Evolutionary conservation across 2,329 filamentous ascomycete species (phyloP), one percentile per base, ranked within the genome.

Genomic region (Paecilomyces variotii): DNA sequence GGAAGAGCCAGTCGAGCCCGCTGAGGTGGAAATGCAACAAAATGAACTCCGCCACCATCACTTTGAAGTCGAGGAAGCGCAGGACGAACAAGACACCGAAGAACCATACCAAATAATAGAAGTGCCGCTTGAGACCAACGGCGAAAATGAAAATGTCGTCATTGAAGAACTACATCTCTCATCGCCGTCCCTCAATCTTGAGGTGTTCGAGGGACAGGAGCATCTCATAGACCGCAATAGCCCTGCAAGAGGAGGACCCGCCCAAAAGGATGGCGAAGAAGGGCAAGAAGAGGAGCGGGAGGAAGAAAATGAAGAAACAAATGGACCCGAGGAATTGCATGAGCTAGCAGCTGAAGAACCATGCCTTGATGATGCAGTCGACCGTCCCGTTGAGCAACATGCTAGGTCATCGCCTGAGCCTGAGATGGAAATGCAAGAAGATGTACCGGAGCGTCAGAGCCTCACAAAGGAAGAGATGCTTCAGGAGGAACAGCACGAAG

Each of bases 241-340:
- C 19, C 39, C 39, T 19, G 2, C 39, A 24, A 45, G 39, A 45
- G 4, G 19, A 14, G 4, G 4, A 45, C 9, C 9, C 14, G 39
- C 9, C 14, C 39, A 45, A 14, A 19, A 6, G 5, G 14, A 27
- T 19, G 54, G 25, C 25, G 54, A 34, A n/a, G 25, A 59, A 66
- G 64, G 34, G 58, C 51, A 28, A 14, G 26, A 59, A 66, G 64
- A 32, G 57, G 63, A 61, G n/a, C 11, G 14, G 3, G 35, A 39
- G 35, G 35, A 39, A 39, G 12, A 39, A 39, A 39, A 39, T 39
- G 35, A 39, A 45, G n/a, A 24, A 4, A 32, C 2, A 1, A 32
- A 32, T 9, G 30, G 2, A 2, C 1, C 7, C 7, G 30, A 7
- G 11, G 30, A 32, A 32, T 10, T 32, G 2, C 30, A 9, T 32